Evolutionary conservation across 768 basidiomycete genomes (phyloP), one percentile per base, ranked within the genome.

Genomic region (Mrakia frigida): DNA sequence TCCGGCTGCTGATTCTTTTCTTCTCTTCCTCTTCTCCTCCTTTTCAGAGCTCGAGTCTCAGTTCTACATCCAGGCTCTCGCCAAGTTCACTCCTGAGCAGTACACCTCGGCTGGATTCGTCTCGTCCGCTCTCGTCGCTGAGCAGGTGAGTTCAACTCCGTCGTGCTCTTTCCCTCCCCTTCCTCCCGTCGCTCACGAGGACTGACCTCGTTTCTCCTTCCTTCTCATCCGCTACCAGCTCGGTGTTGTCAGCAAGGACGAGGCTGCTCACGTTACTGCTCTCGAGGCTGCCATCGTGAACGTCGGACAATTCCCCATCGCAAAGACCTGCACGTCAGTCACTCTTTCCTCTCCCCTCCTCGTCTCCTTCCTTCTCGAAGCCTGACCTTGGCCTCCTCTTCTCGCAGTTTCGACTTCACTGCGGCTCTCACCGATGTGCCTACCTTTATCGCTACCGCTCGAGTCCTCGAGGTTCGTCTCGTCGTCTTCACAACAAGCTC

Each of bases 11-110:
- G 35, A 35, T n/a, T 39, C 39, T 37, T 33, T 37, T 65, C 33
- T 13, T 33, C 7, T 63, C 31, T 9, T 7, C 9, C 23, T 33
- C 3, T 21, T n/a, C 31, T 43, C n/a, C 25, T 23, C 21, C 4
- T 25, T 7, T 68, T 7, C 65, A 68, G 65, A 75, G 6, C 85
- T 92, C 21, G 92, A 92, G 82, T 86, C 86, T 21, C 79, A 84
- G 41, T 92, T 92, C 81, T 93, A 93, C 82, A 77, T 83, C 3
- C 86, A 91, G 80, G 91, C 88, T 21, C 84, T 92, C 35, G 73
- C 82, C 21, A 90, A 89, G 80, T 93, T 93, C 86, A 83, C 87
- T 79, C 84, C 85, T 43, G 81, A 86, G 6, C 90, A 90, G 82
- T 92, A 92, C 82, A 83, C 82, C 14, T 78, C 83, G 13, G 92